Conservation (phyloP, 768 basidiomycete species). For the Paxillus ammoniavirescens region DNA sequence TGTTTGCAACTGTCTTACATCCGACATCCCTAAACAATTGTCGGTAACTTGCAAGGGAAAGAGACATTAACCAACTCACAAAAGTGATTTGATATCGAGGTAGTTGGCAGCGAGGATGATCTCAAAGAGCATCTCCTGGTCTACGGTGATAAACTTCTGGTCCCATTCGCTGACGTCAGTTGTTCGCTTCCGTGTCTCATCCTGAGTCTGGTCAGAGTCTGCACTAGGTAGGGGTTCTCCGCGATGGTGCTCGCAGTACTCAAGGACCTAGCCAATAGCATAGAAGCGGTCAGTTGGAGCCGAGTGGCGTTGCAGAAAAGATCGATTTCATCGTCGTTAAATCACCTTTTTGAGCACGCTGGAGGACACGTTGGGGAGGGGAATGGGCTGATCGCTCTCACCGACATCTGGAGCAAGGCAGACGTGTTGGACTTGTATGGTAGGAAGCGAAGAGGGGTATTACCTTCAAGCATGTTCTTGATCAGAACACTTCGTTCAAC, state of each 20-base stretch:
- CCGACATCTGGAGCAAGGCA: constrained; percentile 68
- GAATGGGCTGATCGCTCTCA: constrained; percentile 92
- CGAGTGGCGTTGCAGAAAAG: background rate
- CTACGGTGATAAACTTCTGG: constrained; percentile 96
- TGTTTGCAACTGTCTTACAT: constrained; percentile 99
- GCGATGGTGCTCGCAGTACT: constrained; percentile 99
- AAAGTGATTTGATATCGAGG: constrained; percentile 97
- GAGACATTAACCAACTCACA: constrained; percentile 52
- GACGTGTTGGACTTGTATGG: background rate
- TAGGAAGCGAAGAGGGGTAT: constrained; percentile 5
- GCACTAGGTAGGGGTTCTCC: constrained; percentile 92
- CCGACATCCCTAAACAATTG: constrained; percentile 76
- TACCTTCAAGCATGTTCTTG: constrained; percentile 99
- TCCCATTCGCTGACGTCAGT: constrained; percentile 99
- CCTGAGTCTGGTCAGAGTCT: constrained; percentile 77
- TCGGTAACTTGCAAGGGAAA: constrained; percentile 5
- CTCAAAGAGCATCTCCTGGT: constrained; percentile 99
- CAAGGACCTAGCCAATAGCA: constrained; percentile 68
- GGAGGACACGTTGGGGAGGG: constrained; percentile 90
- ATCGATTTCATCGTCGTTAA: constrained; percentile 2
- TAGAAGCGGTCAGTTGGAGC: constrained; percentile 1
- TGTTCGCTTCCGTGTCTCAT: constrained; percentile 96
- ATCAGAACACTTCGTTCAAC: constrained; percentile 95
- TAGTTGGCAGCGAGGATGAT: constrained; percentile 99
- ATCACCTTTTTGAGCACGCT: constrained; percentile 89